Evolutionary conservation across 1,284 basidiomycete genomes (phyloP), one percentile per base, ranked within the genome.

Genomic region (Xerocomus minutiporus): DNA sequence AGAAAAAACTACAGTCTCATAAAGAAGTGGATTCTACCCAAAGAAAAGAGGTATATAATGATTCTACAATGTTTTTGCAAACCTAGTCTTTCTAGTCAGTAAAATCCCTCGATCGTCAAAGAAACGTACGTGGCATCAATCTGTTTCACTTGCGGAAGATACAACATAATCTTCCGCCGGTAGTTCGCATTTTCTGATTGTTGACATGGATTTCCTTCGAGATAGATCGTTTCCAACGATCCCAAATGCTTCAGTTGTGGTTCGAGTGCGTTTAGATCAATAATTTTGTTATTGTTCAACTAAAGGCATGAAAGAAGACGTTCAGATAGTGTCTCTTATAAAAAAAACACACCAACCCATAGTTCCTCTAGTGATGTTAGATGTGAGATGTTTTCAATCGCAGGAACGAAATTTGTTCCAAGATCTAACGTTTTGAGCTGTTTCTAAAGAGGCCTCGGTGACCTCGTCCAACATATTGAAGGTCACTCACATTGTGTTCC

Each of bases 191-290:
- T 87, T 63, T 97, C 92, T 17, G 78, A 77, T 38, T 72, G 78
- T 70, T 98, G 93, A 57, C 90, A 89, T 2, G 97, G 97, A 68
- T 99, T 99, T 7, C 84, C 87, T 71, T 99, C 96, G 31, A 99
- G 80, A 69, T 99, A 99, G 8, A 99, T 79, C 1, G 97, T 99
- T 65, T 89, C 81, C 12, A 99, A 77, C 3, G 82, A 77, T 2
- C 72, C 52, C 36, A 90, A 75, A n/a, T 78, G 72, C 31, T 80
- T 78, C n/a, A 97, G 80, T 66, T 97, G 81, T 1, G 75, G 68
- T 52, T 91, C 88, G 20, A 98, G 71, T 2, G 80, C 76, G 12
- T 73, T 77, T 7, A 97, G 71, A 53, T 83, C 79, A 2, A 81
- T 71, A 48, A 98, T 89, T 64, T 86, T 76, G 73, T 98, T 98